phyloP scores from a whole-genome alignment of 352 stramenopile species.

The Pythium rhizo-oryzae region DNA sequence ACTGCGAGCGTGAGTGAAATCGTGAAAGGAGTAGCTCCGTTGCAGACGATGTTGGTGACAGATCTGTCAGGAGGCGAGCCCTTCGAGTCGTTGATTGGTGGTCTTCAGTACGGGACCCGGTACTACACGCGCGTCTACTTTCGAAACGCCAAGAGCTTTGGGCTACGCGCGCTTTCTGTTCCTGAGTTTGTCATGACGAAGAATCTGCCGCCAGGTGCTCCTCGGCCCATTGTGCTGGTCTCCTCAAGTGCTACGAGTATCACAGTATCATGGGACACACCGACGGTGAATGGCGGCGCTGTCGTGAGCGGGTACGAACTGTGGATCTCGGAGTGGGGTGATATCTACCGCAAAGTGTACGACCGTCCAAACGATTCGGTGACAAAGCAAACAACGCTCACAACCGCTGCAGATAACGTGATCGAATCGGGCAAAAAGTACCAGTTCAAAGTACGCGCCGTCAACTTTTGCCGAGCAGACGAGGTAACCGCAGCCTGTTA shows the following conservation, averaged over 20 bases:
- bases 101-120: conserved; percentile 79
- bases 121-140: conserved; percentile 94
- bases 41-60: conserved; percentile 53
- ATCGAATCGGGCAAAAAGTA: conserved; percentile 94
- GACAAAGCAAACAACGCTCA: conserved; percentile 72
- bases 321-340: conserved; percentile 96
- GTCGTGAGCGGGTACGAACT: conserved; percentile 95
- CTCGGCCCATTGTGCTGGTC: conserved; percentile 85
- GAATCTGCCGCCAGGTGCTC: conserved; percentile 88
- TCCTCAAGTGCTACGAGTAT: conserved; percentile 92
- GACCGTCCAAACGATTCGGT: conserved; percentile 89
- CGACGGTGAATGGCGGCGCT: conserved; percentile 91
- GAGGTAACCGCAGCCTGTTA: conserved; percentile 81
- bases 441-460: conserved; percentile 92
- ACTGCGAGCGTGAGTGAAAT: conserved; percentile 59
- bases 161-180: conserved; percentile 59
- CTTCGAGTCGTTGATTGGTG: conserved; percentile 63
- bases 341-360: conserved; percentile 91
- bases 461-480: conserved; percentile 93
- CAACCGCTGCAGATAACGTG: conserved; percentile 78
- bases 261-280: conserved; percentile 89
- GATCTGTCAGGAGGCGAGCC: conserved; percentile 80
- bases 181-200: conserved; percentile 85
- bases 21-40: conserved; percentile 52
- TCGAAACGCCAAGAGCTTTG: conserved; percentile 88